Conservation (phyloP, 768 basidiomycete species). For the Suillus tomentosus region DNA sequence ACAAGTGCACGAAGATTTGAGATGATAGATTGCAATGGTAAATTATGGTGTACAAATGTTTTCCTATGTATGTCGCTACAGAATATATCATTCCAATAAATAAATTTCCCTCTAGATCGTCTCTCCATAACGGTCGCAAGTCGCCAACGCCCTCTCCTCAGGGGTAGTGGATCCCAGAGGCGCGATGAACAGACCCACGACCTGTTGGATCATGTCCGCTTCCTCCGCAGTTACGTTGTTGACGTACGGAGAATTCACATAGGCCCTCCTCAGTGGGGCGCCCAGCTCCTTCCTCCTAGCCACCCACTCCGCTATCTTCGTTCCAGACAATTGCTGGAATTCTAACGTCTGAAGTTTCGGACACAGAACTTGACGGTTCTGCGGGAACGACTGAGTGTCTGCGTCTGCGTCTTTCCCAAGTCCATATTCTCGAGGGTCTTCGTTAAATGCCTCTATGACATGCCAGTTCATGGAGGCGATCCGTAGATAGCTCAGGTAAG, state of each 20-base stretch:
- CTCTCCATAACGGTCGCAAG: constrained; percentile 13
- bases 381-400: constrained; percentile 12
- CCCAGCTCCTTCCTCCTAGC: constrained; percentile 39
- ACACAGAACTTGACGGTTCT: constrained; percentile 35
- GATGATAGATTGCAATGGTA: background rate
- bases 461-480: constrained; percentile 44
- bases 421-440: constrained; percentile 36
- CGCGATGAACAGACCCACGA: constrained; percentile 27
- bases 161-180: constrained; percentile 43
- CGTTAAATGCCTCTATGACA: constrained; percentile 52
- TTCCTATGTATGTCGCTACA: background rate
- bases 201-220: constrained; percentile 1
- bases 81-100: background rate
- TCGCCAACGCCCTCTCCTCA: constrained; percentile 45
- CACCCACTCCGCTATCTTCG: constrained; percentile 39
- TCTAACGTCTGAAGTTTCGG: constrained; percentile 51
- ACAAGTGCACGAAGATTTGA: background rate
- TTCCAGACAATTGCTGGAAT: constrained; percentile 39
- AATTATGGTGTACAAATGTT: constrained; percentile 8
- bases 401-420: constrained; percentile 10
- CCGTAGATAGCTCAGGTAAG: constrained; percentile 51
- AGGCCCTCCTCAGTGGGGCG: constrained; percentile 52
- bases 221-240: constrained; percentile 27
- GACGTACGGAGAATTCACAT: constrained; percentile 40
- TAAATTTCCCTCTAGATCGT: background rate